Conservation (phyloP, 352 stramenopile species). For the Pythium apleroticum region DNA sequence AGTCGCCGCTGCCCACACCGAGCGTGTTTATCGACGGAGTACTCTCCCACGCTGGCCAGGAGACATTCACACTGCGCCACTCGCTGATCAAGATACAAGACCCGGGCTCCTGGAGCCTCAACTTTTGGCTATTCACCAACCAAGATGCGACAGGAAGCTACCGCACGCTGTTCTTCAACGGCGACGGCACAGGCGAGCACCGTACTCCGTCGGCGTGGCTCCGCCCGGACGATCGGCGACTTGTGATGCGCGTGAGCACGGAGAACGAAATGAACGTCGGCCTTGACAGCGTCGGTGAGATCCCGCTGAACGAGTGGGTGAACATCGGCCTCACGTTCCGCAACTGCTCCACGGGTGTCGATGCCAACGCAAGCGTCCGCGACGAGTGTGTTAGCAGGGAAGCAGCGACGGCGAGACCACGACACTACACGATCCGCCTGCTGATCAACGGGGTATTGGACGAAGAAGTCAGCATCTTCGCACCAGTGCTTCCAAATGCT, state of each 20-base stretch:
- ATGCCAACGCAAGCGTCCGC: constrained; percentile 5
- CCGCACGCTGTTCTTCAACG: constrained; percentile 83
- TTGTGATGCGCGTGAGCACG: constrained; percentile 78
- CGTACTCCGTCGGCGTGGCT: constrained; percentile 85
- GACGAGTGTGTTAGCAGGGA: constrained; percentile 13
- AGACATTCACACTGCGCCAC: constrained; percentile 49
- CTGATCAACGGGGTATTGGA: constrained; percentile 66
- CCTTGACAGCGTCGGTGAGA: constrained; percentile 38
- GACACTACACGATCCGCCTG: constrained; percentile 49
- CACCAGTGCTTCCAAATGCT: constrained; percentile 48
- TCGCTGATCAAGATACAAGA: constrained; percentile 35
- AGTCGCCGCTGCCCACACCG: constrained; percentile 19
- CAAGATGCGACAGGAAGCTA: constrained; percentile 58
- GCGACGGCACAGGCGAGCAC: constrained; percentile 52
- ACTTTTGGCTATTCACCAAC: constrained; percentile 63
- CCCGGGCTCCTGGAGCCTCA: constrained; percentile 61
- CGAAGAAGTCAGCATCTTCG: constrained; percentile 41
- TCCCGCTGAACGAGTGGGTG: constrained; percentile 60
- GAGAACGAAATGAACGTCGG: constrained; percentile 51
- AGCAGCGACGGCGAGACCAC: constrained; percentile 15
- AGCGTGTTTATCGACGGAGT: constrained; percentile 47
- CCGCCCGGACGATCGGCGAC: constrained; percentile 51
- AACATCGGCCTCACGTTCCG: constrained; percentile 72
- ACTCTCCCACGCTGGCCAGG: constrained; percentile 44
- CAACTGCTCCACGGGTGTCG: constrained; percentile 43